Evolutionary conservation across 176 grass and related monocot genomes (phyloP).

Genomic region (Oryza rufipogon): DNA sequence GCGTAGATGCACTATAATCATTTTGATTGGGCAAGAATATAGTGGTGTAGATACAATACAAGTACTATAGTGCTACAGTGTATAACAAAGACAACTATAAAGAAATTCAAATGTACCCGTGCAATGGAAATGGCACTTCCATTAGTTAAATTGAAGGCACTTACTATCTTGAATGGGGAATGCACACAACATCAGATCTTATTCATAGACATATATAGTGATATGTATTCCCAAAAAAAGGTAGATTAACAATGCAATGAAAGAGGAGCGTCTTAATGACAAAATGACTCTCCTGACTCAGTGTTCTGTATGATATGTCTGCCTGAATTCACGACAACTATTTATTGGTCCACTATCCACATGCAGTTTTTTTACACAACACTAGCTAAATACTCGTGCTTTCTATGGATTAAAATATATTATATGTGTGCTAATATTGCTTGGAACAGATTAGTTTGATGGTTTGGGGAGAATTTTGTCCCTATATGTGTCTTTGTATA

Average conservation of each 20-base stretch:
- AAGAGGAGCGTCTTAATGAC: neutral
- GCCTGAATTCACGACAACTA: neutral
- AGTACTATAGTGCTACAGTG: neutral
- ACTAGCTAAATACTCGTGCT: neutral
- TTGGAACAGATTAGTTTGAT: too few species aligned
- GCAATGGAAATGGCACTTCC: too few species aligned
- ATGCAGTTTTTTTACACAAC: constrained; percentile 12
- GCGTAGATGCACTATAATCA: neutral
- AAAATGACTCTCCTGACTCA: neutral
- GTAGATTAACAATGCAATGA: neutral
- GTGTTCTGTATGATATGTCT: neutral
- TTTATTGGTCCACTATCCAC: neutral
- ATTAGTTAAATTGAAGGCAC: too few species aligned
- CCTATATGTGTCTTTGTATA: too few species aligned
- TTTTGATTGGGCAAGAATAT: too few species aligned
- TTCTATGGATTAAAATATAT: too few species aligned
- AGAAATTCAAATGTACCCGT: too few species aligned
- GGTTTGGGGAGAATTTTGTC: too few species aligned
- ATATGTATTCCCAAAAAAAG: neutral
- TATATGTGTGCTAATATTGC: too few species aligned
- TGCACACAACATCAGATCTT: neutral
- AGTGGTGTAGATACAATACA: neutral
- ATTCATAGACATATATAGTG: neutral
- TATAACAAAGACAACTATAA: too few species aligned
- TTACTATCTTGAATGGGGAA: neutral